Evolutionary conservation across 1,139 yeast species (phyloP).

Genomic region (Kodamaea suecica): DNA sequence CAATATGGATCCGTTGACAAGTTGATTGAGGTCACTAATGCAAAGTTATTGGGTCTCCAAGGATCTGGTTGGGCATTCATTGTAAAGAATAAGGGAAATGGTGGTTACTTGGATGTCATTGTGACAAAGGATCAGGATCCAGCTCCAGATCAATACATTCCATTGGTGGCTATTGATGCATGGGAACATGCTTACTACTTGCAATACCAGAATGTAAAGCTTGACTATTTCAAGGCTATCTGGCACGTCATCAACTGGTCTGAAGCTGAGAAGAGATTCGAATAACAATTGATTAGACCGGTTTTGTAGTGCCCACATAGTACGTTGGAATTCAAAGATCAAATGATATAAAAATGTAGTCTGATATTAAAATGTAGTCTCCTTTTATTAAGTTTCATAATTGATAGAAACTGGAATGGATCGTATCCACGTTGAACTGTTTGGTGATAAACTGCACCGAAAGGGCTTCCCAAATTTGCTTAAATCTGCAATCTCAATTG

Average conservation of each 20-base stretch:
- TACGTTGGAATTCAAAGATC: too few relatives aligned
- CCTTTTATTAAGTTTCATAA: too few relatives aligned
- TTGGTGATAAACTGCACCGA: too few relatives aligned
- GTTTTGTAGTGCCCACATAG: neutral
- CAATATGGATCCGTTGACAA: slow-evolving; percentile 43
- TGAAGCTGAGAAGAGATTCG: slow-evolving; percentile 41
- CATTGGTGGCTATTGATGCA: slow-evolving; percentile 48
- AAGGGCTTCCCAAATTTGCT: too few relatives aligned
- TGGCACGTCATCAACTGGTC: slow-evolving; percentile 50
- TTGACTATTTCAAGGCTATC: slow-evolving; percentile 46
- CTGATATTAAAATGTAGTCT: too few relatives aligned
- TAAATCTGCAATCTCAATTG: too few relatives aligned
- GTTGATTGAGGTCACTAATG: slow-evolving; percentile 37
- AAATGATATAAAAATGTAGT: too few relatives aligned
- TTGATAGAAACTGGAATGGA: too few relatives aligned
- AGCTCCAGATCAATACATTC: slow-evolving; percentile 38
- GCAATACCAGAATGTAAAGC: slow-evolving; percentile 48
- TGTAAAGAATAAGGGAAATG: slow-evolving; percentile 41
- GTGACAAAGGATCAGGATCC: slow-evolving; percentile 48
- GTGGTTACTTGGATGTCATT: slow-evolving; percentile 37
- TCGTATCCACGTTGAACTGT: too few relatives aligned
- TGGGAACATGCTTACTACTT: slow-evolving; percentile 54
- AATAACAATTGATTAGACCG: neutral
- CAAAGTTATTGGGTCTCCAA: slow-evolving; percentile 43
- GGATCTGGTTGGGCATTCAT: slow-evolving; percentile 52